Evolutionary conservation across 202 grass and related monocot species (phyloP).

Genomic region (Saccharum hybrid): DNA sequence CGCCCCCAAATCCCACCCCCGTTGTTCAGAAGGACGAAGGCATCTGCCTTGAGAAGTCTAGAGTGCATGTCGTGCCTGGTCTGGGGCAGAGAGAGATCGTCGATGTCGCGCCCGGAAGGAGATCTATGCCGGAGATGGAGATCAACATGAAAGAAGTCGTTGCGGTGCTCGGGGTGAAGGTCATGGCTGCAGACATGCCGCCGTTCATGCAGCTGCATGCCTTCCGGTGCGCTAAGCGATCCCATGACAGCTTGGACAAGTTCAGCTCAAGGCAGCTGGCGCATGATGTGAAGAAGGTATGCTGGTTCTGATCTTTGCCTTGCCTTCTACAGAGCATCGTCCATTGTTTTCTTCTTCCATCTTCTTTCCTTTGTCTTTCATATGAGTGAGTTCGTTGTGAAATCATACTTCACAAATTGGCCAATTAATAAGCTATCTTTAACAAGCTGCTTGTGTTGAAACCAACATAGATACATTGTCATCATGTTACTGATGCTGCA

Average conservation of each 20-base stretch:
- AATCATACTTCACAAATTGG: constrained; percentile 6
- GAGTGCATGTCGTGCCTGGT: constrained; percentile 49
- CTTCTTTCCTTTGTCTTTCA: constrained; percentile 4
- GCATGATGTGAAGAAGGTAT: constrained; percentile 85
- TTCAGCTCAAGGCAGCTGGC: constrained; percentile 88
- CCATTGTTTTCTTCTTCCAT: background rate
- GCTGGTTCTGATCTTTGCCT: constrained; percentile 21
- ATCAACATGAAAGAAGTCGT: constrained; percentile 63
- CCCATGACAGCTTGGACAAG: constrained; percentile 62
- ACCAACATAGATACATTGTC: background rate
- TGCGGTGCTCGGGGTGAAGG: constrained; percentile 64
- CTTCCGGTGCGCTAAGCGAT: constrained; percentile 68
- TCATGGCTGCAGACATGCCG: constrained; percentile 76
- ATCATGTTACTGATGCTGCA: background rate
- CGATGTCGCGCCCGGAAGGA: constrained; percentile 59
- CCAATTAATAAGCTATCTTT: background rate
- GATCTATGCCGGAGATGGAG: constrained; percentile 74
- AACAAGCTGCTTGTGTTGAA: background rate
- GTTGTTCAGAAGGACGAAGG: constrained; percentile 45
- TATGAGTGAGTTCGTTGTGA: background rate
- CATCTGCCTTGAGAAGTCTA: constrained; percentile 61
- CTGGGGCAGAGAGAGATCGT: constrained; percentile 35
- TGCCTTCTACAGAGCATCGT: constrained; percentile 11
- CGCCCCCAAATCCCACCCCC: constrained; percentile 17
- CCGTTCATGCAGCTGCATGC: constrained; percentile 85